A percentile compares a stretch with the other conserved stretches of the same genome.
Conservation (phyloP, 108 stramenopile genomes). For the Aurantiochytrium sp. region DNA sequence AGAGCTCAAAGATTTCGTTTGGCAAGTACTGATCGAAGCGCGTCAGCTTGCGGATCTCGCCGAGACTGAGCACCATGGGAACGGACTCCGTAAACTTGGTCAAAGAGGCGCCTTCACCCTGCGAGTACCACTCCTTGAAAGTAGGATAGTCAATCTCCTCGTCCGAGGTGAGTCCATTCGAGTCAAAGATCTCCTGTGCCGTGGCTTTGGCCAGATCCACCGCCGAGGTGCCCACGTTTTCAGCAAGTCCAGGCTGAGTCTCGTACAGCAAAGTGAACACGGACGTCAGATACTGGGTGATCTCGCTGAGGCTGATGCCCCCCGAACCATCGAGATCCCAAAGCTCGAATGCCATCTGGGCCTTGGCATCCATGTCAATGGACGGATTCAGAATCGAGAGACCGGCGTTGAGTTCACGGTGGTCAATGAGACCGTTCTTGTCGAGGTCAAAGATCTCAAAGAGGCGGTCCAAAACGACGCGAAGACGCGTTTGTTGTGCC, state of each 20-base stretch:
- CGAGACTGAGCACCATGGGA: not conserved
- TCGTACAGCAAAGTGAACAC: constrained; percentile 32
- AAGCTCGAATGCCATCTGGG: constrained; percentile 20
- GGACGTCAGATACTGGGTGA: constrained; percentile 27
- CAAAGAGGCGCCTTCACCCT: not conserved
- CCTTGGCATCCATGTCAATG: not conserved
- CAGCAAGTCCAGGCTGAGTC: not conserved
- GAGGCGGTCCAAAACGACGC: not conserved
- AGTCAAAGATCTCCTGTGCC: constrained; percentile 24
- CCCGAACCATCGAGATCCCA: constrained; percentile 37
- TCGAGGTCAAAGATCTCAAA: constrained; percentile 2
- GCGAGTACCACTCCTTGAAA: constrained; percentile 30
- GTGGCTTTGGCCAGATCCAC: constrained; percentile 31
- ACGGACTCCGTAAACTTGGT: not conserved
- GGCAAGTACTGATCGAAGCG: constrained; percentile 14
- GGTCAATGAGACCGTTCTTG: not conserved
- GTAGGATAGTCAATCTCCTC: constrained; percentile 16
- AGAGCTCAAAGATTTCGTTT: constrained; percentile 22
- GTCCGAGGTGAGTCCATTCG: not conserved
- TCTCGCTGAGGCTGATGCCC: constrained; percentile 26
- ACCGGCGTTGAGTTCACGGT: not conserved
- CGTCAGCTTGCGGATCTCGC: constrained; percentile 13
- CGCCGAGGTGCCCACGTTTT: constrained; percentile 19
- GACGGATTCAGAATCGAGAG: not conserved
- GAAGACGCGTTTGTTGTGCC: not conserved